Evolutionary conservation across 495 filamentous ascomycete species (phyloP), one percentile per base, ranked within the genome.

Genomic region (Thozetella sp.): DNA sequence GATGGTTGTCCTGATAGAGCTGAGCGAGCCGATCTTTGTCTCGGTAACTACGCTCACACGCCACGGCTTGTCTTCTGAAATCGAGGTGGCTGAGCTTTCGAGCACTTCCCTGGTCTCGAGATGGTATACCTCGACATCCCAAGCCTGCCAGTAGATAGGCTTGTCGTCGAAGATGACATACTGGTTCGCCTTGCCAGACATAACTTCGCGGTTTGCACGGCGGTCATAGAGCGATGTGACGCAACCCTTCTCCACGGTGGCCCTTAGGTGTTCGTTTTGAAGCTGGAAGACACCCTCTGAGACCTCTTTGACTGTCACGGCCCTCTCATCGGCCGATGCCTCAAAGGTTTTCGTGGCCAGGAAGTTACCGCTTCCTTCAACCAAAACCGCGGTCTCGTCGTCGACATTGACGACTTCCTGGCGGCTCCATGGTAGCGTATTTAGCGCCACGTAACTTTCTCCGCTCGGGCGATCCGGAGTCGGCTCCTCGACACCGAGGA

Each of bases 111-210:
- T 87, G 0, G 92, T 94, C 55, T 93, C 90, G 22, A 97, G 83
- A 61, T 98, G 95, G 77, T 90, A 99, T 51, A 98, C 92, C 71
- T 99, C 95, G 27, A 97, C 93, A 73, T 99, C 95, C 95, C 95
- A 99, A 1, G 93, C 95, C 76, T 99, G 94, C 95, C 95, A 99
- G 76, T 97, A 96, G 20, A 98, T 82, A n/a, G 95, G 95, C 75
- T 98, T 97, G 74, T 99, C 95, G 68, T 99, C 95, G 69, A 96
- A 97, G 55, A 98, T 90, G 59, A 99, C 93, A 10, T 97, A 81
- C 68, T 97, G 93, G 20, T 79, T 83, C 15, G 76, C 63, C 54
- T 87, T 76, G n/a, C n/a, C n/a, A n/a, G n/a, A n/a, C n/a, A n/a
- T n/a, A n/a, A n/a, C n/a, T n/a, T n/a, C n/a, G n/a, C n/a, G n/a